Conservation (phyloP, 2,329 filamentous ascomycete species). For the Clonostachys chloroleuca region DNA sequence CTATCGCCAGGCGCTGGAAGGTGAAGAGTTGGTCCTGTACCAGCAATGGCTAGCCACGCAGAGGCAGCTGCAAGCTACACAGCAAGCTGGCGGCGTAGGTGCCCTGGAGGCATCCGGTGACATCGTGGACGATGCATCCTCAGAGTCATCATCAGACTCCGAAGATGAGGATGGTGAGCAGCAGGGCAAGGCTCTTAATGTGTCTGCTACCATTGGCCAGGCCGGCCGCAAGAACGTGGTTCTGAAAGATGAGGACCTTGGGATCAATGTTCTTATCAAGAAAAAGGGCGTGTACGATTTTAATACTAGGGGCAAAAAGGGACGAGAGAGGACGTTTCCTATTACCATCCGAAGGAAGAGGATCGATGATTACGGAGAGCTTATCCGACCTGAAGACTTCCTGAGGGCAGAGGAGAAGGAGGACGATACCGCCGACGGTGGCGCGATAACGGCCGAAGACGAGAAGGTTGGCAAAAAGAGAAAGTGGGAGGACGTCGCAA, state of each 20-base stretch:
- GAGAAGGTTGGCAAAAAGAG: constrained; percentile 83
- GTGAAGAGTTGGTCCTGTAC: constrained; percentile 75
- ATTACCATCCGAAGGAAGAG: constrained; percentile 75
- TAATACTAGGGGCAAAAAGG: constrained; percentile 86
- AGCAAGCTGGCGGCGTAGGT: constrained; percentile 65
- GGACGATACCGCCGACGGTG: constrained; percentile 57
- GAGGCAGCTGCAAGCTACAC: constrained; percentile 77
- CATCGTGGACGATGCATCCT: constrained; percentile 77
- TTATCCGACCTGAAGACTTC: constrained; percentile 92
- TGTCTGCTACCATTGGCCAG: constrained; percentile 80
- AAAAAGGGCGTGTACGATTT: constrained; percentile 91
- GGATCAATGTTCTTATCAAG: constrained; percentile 84
- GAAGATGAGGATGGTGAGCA: constrained; percentile 88
- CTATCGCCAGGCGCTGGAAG: constrained; percentile 62
- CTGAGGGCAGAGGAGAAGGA: constrained; percentile 89
- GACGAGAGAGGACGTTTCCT: constrained; percentile 88
- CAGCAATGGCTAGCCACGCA: constrained; percentile 91
- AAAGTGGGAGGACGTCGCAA: constrained; percentile 75
- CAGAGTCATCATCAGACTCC: constrained; percentile 79
- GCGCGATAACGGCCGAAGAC: constrained; percentile 34
- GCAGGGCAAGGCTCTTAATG: constrained; percentile 86
- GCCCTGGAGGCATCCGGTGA: constrained; percentile 67
- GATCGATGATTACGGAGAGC: constrained; percentile 87
- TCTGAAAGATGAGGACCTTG: constrained; percentile 83
- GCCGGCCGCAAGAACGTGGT: constrained; percentile 81